Base-by-base conservation (phyloP, 1,284 basidiomycete genomes). In the Apiotrichum mycotoxinovorans region DNA sequence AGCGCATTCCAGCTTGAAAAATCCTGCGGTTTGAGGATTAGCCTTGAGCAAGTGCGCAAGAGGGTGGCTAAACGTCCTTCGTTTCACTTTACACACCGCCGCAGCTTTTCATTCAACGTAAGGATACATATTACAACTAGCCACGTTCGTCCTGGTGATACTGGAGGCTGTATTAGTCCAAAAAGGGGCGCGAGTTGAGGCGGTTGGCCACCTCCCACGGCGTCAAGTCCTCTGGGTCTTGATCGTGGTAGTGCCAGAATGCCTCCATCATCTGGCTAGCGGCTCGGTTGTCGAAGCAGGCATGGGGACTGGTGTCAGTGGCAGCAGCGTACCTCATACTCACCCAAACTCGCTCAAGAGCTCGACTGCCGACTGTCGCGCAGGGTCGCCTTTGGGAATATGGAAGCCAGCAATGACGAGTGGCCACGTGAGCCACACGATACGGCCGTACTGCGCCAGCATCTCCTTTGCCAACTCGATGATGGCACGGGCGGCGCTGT, bases 381-480 rank as follows among this genome's bases (percentile, higher is more conserved):
- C 63, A 14, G 70, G 66, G 54, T 72, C 68, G 22, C 61, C 66
- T 34, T 63, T 62, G 9, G 66, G 65, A 20, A 75, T 70, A 54
- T 73, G 66, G 56, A 74, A 68, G 9, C 68, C 73, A 23, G 72
- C 71, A 33, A 74, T 72, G 22, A 75, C 50, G 30, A 74, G 68
- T 1, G 73, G 73, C 73, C 73, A 75, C 8, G 73, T 75, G 14
- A 75, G 51, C 71, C 72, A 73, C 3, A 67, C 67, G 46, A 74
- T 70, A 43, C 69, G 63, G 3, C 70, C 68, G 54, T 71, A 74
- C 54, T 62, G 51, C n/a, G 69, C 62, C 35, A 73, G 55, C 60
- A 70, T 64, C 54, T 73, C 73, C 50, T 65, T 71, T 9, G 66
- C 68, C 18, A 75, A 61, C 58, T 74, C 72, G 27, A 75, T 68